Base-by-base conservation (phyloP, 2,329 filamentous ascomycete species). In the Coniochaeta hoffmannii region DNA sequence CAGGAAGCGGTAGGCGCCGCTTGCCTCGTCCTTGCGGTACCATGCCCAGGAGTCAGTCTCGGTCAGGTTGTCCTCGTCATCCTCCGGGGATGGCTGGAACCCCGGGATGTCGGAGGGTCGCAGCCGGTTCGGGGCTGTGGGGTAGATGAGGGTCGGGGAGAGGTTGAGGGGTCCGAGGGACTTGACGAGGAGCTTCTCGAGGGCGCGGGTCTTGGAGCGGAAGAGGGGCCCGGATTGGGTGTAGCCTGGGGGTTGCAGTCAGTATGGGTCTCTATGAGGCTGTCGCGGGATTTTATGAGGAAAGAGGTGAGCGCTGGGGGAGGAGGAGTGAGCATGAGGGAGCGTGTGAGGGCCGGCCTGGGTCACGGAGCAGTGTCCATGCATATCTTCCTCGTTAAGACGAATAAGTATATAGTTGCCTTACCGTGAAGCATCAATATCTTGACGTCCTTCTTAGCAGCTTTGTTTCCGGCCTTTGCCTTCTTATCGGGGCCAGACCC, bases 151-250 rank as follows among this genome's bases (percentile, higher is more conserved):
- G 3, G 70, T 76, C 60, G 76, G 79, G 54, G 68, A 76, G 63
- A 82, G 68, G 62, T 76, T 74, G 55, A 80, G 72, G 46, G 85
- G 79, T 1, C 79, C 71, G 60, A 97, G 87, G 28, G 83, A 74
- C 67, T 96, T 96, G 58, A 76, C 71, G 56, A 97, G 80, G 54
- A 86, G 76, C 71, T 97, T 96, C 64, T 91, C 84, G 1, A 97
- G 77, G 11, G 90, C 90, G 69, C 90, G 89, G 49, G 90, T 95
- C 75, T 97, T 97, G 69, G 87, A 82, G 68, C 84, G 87, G 81
- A 97, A 97, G 60, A 91, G 77, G 4, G 86, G 72, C 4, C 92
- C 91, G 28, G 89, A 95, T 77, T 97, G 93, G 8, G 93, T 96
- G 80, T 86, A 97, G 71, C 93, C 88, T 86, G 56, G 35, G 15